These are phyloP conservation scores for Thalassiosira allenii DNA, from an alignment of 352 stramenopile species.

Conservation along the genomic window DNA sequence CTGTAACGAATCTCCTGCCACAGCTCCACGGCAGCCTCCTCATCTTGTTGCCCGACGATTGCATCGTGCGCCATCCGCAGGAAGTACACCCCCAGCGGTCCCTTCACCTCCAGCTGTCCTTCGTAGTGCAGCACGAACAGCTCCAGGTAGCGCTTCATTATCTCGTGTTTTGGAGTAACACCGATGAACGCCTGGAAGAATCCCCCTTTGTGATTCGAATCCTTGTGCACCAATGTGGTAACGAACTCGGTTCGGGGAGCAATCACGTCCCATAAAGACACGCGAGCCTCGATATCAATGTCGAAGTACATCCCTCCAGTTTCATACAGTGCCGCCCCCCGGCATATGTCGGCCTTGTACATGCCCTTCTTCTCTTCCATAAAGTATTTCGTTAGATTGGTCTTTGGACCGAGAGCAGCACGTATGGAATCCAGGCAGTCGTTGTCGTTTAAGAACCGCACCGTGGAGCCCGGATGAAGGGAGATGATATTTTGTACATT, in stretches of 20 bases:
- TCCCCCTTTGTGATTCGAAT: constrained; percentile 68
- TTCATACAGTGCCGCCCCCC: constrained; percentile 80
- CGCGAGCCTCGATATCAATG: constrained; percentile 77
- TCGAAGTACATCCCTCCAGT: constrained; percentile 83
- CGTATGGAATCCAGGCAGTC: constrained; percentile 71
- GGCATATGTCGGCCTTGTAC: constrained; percentile 85
- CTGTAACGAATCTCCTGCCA: constrained; percentile 81
- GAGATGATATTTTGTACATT: constrained; percentile 73
- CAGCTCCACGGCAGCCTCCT: constrained; percentile 48
- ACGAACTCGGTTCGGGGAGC: constrained; percentile 66
- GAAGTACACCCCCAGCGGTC: constrained; percentile 76
- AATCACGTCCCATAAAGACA: constrained; percentile 72
- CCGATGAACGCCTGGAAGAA: constrained; percentile 86
- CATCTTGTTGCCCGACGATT: constrained; percentile 14
- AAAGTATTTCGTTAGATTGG: constrained; percentile 70
- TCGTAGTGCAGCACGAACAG: constrained; percentile 80
- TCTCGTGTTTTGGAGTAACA: constrained; percentile 46
- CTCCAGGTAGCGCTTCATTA: constrained; percentile 79
- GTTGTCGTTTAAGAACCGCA: constrained; percentile 75
- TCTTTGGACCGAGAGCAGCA: constrained; percentile 33
- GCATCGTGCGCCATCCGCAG: constrained; percentile 76
- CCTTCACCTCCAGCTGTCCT: constrained; percentile 59
- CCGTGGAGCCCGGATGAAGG: constrained; percentile 51
- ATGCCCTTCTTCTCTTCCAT: constrained; percentile 69
- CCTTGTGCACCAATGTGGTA: constrained; percentile 67